Evolutionary conservation across 2,329 filamentous ascomycete species (phyloP).

Genomic region (Fusarium concolor): DNA sequence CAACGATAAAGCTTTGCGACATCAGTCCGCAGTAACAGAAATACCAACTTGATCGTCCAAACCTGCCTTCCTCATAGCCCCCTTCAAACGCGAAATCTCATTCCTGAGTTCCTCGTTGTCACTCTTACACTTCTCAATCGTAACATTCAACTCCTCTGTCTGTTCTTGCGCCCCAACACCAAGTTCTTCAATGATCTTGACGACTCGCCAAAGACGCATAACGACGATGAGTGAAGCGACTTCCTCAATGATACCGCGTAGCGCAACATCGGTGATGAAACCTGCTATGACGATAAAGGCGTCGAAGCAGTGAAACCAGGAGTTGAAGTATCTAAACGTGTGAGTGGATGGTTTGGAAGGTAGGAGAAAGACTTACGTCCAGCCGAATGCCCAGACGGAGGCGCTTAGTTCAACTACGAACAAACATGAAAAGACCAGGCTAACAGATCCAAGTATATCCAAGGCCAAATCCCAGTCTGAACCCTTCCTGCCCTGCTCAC

Average conservation of each 20-base stretch:
- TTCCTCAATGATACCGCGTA: constrained; percentile 9
- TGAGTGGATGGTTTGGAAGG: neutral
- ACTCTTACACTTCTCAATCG: neutral
- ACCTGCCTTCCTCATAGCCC: neutral
- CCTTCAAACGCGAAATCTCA: neutral
- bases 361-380: neutral
- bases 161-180: constrained; percentile 5
- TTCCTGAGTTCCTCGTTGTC: neutral
- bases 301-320: constrained; percentile 20
- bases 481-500: neutral
- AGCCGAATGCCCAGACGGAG: constrained; percentile 14
- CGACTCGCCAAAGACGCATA: constrained; percentile 19
- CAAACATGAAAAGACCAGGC: constrained; percentile 3
- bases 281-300: constrained; percentile 15
- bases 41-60: neutral
- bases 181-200: constrained; percentile 23
- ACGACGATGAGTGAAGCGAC: constrained; percentile 20
- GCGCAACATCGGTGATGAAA: constrained; percentile 8
- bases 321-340: constrained; percentile 3
- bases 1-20: no score
- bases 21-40: neutral
- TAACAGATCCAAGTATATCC: neutral
- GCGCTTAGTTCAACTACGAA: constrained; percentile 11
- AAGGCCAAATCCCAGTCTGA: neutral
- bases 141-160: neutral